Evolutionary conservation across 768 basidiomycete species (phyloP), one percentile per base, ranked within the genome.

Genomic region (Leccinum obscurum): DNA sequence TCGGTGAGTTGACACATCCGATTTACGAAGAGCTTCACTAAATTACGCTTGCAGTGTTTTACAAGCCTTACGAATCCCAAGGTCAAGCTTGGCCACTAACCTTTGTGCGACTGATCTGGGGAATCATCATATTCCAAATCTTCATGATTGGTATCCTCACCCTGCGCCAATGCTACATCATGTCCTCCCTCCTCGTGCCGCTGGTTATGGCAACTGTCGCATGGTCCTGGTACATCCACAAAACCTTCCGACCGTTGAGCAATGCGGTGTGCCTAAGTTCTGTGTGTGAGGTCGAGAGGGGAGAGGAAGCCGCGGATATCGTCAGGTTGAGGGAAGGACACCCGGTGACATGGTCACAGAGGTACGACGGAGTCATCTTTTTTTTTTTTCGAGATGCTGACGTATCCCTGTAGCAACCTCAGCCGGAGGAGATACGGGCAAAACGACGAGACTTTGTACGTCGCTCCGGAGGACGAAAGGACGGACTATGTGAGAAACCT

Each of bases 61-160:
- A 97, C 79, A 98, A 98, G 70, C 96, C 97, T 0, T 98, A 98
- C 75, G 95, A 98, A 76, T 93, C 92, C 2, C 91, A 90, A 66
- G 97, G 97, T 2, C 95, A 98, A 77, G 97, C 95, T 1, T 98
- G 97, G 96, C 93, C 94, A 0, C 86, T 98, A 65, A 95, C 97
- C 0, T 98, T 95, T 73, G 83, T 87, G 28, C 90, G 96, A 7
- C 85, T 97, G 44, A 88, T 95, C 34, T 93, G 92, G 89, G 95
- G 92, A 50, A 84, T 98, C 58, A 71, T 96, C 71, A 92, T 96
- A 56, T 98, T 95, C 81, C 86, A 95, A 58, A 72, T 95, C 50
- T 97, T 98, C 81, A 98, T 98, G 97, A 92, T 88, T 50, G 95
- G 95, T 52, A 90, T 97, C 65, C 98, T 99, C 79, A 87, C 88